These are phyloP conservation scores for Aureobasidium subglaciale DNA, from an alignment of 2,329 filamentous ascomycete species.

Conservation along the genomic window DNA sequence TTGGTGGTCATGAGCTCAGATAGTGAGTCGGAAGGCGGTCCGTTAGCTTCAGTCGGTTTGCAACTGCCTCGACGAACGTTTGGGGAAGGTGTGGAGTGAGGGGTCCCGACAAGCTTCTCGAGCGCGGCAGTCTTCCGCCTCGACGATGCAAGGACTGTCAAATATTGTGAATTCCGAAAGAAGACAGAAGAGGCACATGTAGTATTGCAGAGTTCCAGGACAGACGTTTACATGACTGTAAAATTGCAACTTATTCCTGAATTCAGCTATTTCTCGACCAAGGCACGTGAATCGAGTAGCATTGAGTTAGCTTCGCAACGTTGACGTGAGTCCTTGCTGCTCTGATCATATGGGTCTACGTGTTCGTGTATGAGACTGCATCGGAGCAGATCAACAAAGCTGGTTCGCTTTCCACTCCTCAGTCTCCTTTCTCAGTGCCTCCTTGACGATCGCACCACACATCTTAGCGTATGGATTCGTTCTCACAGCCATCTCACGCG, in stretches of 20 bases:
- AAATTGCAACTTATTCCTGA: background rate
- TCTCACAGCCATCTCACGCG: slow-evolving; percentile 50
- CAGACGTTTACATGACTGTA: background rate
- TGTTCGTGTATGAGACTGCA: too few species aligned
- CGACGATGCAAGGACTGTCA: background rate
- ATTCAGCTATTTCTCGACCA: too few species aligned
- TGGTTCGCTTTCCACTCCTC: slow-evolving; percentile 22
- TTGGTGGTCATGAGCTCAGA: background rate
- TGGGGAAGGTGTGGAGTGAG: background rate
- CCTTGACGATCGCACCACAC: slow-evolving; percentile 55
- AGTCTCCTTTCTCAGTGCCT: slow-evolving; percentile 51
- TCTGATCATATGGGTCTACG: too few species aligned
- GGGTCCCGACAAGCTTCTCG: background rate
- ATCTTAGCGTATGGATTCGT: slow-evolving; percentile 58
- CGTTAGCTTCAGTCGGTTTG: background rate
- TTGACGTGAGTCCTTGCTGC: too few species aligned
- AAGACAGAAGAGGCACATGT: too few species aligned
- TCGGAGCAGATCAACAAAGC: background rate
- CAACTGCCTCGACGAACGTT: background rate
- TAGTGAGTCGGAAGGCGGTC: slow-evolving; percentile 4
- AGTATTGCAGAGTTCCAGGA: too few species aligned
- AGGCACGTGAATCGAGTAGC: too few species aligned
- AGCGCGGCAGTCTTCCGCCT: background rate
- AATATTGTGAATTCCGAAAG: too few species aligned
- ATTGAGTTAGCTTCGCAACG: too few species aligned